These are phyloP conservation scores for Solanum ossicruentum DNA, from an alignment of 257 asterid genomes.

Conservation along the genomic window DNA sequence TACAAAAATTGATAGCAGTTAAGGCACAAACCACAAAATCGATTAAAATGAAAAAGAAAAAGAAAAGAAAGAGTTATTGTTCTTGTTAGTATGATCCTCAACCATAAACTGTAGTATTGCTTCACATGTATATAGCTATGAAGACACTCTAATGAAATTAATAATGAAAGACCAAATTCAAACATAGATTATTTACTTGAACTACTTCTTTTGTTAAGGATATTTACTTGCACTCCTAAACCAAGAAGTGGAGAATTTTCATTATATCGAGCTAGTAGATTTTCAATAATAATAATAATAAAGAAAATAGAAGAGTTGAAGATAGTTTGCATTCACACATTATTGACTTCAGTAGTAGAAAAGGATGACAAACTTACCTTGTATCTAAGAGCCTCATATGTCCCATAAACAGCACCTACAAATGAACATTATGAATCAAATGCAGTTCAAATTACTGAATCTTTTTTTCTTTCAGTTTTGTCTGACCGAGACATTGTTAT, in stretches of 20 bases:
- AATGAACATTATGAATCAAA: background rate
- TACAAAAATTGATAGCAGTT: background rate
- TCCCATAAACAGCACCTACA: slow-evolving; percentile 67
- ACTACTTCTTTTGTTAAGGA: background rate
- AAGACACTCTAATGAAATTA: background rate
- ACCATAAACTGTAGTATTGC: background rate
- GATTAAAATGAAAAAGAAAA: background rate
- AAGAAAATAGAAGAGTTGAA: background rate
- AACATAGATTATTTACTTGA: background rate
- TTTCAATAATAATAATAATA: background rate
- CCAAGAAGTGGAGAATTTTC: background rate
- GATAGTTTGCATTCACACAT: too few species aligned
- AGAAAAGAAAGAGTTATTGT: background rate
- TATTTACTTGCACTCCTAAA: background rate
- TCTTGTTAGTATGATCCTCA: background rate
- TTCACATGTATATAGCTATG: background rate
- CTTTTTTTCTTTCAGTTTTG: background rate
- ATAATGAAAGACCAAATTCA: background rate
- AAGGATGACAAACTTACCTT: slow-evolving; percentile 23
- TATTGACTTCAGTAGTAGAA: background rate
- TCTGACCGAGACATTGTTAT: background rate
- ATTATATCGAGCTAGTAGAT: background rate
- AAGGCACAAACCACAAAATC: background rate
- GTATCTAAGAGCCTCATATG: slow-evolving; percentile 53
- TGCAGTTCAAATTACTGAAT: background rate